Evolutionary conservation across 768 basidiomycete species (phyloP).

Genomic region (Gloeopeniophorella convolvens): DNA sequence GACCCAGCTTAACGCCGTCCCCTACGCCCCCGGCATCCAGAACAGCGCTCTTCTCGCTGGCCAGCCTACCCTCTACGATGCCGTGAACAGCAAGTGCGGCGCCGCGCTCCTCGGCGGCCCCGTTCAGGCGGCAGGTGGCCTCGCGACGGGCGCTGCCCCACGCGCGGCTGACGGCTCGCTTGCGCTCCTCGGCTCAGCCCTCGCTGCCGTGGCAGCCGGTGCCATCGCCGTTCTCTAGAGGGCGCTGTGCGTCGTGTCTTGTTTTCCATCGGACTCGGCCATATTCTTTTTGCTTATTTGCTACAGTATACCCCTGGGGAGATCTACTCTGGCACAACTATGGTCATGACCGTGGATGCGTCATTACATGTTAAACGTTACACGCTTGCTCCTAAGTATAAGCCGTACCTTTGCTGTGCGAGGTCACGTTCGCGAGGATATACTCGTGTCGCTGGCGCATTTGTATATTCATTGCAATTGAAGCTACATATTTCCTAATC

Average conservation of each 20-base stretch:
- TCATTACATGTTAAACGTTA: no score
- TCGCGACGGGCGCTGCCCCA: constrained; percentile 34
- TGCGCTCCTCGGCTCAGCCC: constrained; percentile 27
- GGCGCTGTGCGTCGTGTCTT: no score
- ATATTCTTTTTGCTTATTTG: constrained; percentile 10
- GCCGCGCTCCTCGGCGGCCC: constrained; percentile 59
- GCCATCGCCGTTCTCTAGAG: constrained; percentile 26
- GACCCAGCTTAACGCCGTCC: constrained; percentile 58
- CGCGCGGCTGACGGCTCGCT: constrained; percentile 25
- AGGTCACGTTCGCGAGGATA: background rate
- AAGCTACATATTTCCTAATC: no score
- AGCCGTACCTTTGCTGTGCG: constrained; percentile 16
- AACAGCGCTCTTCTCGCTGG: constrained; percentile 58
- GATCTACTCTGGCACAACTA: constrained; percentile 2
- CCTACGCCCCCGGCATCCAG: constrained; percentile 70
- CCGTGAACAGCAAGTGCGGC: constrained; percentile 60
- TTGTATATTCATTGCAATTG: no score
- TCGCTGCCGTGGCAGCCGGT: constrained; percentile 31
- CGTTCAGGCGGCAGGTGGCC: constrained; percentile 61
- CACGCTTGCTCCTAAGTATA: constrained; percentile 1
- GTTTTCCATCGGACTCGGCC: constrained; percentile 2
- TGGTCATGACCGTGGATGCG: background rate
- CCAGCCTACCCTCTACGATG: constrained; percentile 61
- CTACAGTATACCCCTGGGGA: constrained; percentile 13
- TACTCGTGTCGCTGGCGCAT: constrained; percentile 4